Percentiles rank a stretch among this genome's conserved stretches.
Conservation (phyloP, 1,284 basidiomycete genomes). For the Moniliella sp. region DNA sequence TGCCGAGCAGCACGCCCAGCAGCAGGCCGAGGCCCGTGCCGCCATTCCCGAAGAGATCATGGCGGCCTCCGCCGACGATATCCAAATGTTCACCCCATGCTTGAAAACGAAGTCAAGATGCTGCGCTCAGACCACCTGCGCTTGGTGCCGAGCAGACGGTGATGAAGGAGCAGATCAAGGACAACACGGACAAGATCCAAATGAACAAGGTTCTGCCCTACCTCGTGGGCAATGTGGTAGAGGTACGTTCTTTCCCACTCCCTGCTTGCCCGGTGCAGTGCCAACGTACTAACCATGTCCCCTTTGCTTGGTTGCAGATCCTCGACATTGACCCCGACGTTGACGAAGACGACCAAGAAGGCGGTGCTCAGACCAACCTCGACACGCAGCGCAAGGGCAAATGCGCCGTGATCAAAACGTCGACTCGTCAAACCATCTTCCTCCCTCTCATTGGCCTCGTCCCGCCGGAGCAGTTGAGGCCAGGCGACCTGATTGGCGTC, state of each 20-base stretch:
- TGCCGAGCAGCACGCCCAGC: no score
- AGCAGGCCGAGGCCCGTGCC: no score
- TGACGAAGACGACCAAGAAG: constrained; percentile 52
- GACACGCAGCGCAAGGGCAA: constrained; percentile 86
- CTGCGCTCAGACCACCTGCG: constrained; percentile 53
- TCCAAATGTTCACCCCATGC: constrained; percentile 27
- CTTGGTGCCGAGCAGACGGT: constrained; percentile 70
- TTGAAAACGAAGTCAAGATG: constrained; percentile 32
- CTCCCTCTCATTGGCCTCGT: constrained; percentile 92
- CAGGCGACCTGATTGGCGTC: constrained; percentile 84
- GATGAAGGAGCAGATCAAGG: constrained; percentile 94
- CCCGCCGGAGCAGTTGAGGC: constrained; percentile 64
- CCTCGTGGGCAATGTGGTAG: constrained; percentile 71
- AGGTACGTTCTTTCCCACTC: no score
- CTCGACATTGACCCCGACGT: constrained; percentile 73
- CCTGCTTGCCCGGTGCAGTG: no score
- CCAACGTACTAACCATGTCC: no score
- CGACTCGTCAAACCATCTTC: constrained; percentile 84
- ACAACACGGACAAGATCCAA: constrained; percentile 94
- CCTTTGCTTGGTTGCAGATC: constrained; percentile 42
- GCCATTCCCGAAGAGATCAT: constrained; percentile 27
- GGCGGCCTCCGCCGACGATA: constrained; percentile 22
- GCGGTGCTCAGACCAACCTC: constrained; percentile 70
- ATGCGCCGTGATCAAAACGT: constrained; percentile 95
- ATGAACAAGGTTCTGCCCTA: constrained; percentile 98